Percentiles rank a stretch among this genome's conserved stretches.
Evolutionary conservation across 805 yeast genomes (phyloP).

Genomic region (Candida morakotiae): DNA sequence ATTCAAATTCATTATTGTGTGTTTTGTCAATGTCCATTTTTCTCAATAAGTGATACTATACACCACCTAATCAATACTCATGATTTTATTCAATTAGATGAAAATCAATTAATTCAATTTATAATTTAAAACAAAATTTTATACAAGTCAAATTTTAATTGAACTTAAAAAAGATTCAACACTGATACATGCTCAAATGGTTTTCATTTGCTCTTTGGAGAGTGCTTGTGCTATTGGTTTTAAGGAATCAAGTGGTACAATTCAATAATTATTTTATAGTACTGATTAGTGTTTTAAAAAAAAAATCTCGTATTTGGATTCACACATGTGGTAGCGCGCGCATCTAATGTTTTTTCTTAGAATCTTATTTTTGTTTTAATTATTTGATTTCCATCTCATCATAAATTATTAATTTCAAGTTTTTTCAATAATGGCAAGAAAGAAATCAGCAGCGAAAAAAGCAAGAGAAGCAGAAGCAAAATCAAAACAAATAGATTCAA

Average conservation of each 20-base stretch:
- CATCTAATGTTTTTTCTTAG: no score
- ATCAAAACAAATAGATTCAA: background rate
- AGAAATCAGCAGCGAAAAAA: conserved; percentile 77
- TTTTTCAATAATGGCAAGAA: conserved; percentile 74
- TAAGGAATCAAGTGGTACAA: no score
- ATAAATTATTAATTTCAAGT: background rate
- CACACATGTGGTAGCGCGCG: background rate
- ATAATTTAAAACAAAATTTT: conserved; percentile 1
- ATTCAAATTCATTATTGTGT: conserved; percentile 4
- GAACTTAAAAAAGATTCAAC: no score
- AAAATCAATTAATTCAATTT: background rate
- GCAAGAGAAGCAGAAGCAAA: conserved; percentile 49
- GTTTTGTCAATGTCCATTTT: conserved; percentile 3
- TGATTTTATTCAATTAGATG: background rate
- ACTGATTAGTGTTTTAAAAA: no score
- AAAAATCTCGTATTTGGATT: no score
- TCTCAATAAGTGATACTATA: conserved; percentile 1
- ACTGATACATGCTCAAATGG: no score
- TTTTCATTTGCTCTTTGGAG: no score
- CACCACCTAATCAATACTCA: background rate
- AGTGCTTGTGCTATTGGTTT: no score
- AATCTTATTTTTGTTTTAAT: background rate
- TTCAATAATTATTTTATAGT: no score
- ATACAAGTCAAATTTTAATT: no score
- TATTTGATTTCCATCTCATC: conserved; percentile 2